Conservation (phyloP, 2,329 filamentous ascomycete genomes). For the Ophiocordyceps sinensis region DNA sequence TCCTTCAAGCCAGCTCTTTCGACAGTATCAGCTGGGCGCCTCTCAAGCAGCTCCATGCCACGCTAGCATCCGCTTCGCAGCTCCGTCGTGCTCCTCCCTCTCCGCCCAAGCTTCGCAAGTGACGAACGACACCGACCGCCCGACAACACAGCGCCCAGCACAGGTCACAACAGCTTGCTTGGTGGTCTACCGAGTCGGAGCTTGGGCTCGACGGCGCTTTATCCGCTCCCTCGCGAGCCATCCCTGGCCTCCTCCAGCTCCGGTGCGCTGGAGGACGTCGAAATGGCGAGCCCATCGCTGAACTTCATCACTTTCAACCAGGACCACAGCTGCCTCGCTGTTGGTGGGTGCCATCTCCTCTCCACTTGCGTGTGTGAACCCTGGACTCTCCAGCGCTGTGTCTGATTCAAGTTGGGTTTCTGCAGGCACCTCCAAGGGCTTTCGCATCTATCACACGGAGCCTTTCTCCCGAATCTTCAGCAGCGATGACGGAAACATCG, state of each 20-base stretch:
- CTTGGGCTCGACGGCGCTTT: no score
- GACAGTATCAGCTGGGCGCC: no score
- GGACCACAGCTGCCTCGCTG: constrained; percentile 92
- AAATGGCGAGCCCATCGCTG: constrained; percentile 58
- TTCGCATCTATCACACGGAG: constrained; percentile 93
- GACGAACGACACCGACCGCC: background rate
- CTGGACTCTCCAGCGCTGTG: background rate
- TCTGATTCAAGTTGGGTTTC: background rate
- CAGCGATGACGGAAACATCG: constrained; percentile 87
- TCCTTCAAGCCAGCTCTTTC: no score
- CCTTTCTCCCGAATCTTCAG: constrained; percentile 92
- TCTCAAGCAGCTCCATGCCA: background rate
- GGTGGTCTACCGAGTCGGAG: no score
- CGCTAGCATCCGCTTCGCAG: background rate
- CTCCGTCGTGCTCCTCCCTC: background rate
- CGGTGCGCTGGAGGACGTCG: constrained; percentile 8
- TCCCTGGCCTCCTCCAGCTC: constrained; percentile 1
- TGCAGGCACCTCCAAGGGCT: constrained; percentile 77
- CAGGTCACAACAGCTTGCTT: no score
- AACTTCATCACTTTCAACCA: constrained; percentile 99
- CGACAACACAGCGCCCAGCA: no score
- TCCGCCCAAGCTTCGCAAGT: background rate
- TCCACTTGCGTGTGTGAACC: constrained; percentile 1
- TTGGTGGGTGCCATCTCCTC: constrained; percentile 45
- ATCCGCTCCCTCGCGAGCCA: no score